A percentile compares a stretch with the other conserved stretches of the same genome.
Conservation (phyloP, 176 grass and related monocot species). For the Raddia guianensis region DNA sequence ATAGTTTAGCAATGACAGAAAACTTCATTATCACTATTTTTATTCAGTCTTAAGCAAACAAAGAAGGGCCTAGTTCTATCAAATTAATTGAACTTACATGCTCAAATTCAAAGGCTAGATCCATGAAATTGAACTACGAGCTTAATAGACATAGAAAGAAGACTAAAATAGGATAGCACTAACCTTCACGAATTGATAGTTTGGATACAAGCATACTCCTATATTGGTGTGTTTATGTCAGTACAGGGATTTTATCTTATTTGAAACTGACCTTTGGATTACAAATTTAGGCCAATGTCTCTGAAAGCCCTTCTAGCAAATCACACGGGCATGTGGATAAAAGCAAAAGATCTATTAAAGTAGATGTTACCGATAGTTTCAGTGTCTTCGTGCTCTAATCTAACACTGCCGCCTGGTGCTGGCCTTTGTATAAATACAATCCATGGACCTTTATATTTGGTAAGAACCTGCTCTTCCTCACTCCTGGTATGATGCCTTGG, state of each 20-base stretch:
- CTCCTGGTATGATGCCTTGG: background rate
- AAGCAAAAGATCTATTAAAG: slow-evolving; percentile 60
- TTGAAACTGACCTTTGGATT: background rate
- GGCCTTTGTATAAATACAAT: slow-evolving; percentile 76
- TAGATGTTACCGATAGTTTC: slow-evolving; percentile 62
- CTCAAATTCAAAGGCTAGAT: too few relatives aligned
- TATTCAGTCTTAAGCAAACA: too few relatives aligned
- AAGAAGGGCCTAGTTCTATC: too few relatives aligned
- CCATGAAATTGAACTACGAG: too few relatives aligned
- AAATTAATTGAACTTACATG: too few relatives aligned
- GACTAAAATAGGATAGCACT: too few relatives aligned
- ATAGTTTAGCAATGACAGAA: too few relatives aligned
- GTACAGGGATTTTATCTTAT: background rate
- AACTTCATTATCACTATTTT: too few relatives aligned
- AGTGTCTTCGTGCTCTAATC: slow-evolving; percentile 58
- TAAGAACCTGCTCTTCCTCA: slow-evolving; percentile 30
- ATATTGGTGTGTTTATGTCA: background rate
- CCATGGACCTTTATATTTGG: slow-evolving; percentile 59
- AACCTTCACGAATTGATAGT: too few relatives aligned
- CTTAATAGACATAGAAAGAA: too few relatives aligned
- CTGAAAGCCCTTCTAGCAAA: slow-evolving; percentile 47
- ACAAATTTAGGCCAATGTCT: slow-evolving; percentile 44
- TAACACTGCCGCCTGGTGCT: slow-evolving; percentile 70
- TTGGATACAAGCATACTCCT: background rate
- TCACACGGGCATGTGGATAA: slow-evolving; percentile 30